A percentile compares a stretch with the other conserved stretches of the same genome.
Conservation (phyloP, 2,329 filamentous ascomycete genomes). For the Penicillium frequentans region DNA sequence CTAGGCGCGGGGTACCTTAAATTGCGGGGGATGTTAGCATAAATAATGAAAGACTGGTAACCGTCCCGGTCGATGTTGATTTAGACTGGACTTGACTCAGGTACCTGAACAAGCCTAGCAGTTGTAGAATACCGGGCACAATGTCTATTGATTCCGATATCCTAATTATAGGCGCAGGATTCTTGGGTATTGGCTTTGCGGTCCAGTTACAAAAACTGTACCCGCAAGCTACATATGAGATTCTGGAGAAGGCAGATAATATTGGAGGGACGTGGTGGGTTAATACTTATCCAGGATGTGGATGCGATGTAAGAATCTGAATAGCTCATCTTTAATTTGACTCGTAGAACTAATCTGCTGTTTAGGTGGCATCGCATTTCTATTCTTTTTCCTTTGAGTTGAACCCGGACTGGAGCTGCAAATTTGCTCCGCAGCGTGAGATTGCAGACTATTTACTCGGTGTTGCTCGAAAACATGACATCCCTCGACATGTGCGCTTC, state of each 20-base stretch:
- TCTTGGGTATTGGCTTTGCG: constrained; percentile 48
- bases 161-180: constrained; percentile 53
- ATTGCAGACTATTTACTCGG: no score
- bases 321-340: not conserved
- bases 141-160: constrained; percentile 44
- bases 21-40: no score
- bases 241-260: constrained; percentile 46
- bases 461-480: no score
- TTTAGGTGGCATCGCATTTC: constrained; percentile 38
- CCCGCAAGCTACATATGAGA: constrained; percentile 40
- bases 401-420: constrained; percentile 42
- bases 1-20: not conserved
- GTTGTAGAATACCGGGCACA: not conserved
- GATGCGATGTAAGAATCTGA: constrained; percentile 32
- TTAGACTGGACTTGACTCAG: not conserved
- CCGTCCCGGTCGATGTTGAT: not conserved
- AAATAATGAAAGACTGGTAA: no score
- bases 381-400: constrained; percentile 47
- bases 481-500: constrained; percentile 20
- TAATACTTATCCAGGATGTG: constrained; percentile 39
- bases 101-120: not conserved
- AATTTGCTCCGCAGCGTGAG: constrained; percentile 8
- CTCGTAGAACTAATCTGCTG: not conserved
- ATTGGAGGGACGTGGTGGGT: constrained; percentile 38
- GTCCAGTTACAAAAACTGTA: constrained; percentile 46